Evolutionary conservation across 345 rosid genomes (phyloP), one percentile per base, ranked within the genome.

Genomic region (Salix arbutifolia): DNA sequence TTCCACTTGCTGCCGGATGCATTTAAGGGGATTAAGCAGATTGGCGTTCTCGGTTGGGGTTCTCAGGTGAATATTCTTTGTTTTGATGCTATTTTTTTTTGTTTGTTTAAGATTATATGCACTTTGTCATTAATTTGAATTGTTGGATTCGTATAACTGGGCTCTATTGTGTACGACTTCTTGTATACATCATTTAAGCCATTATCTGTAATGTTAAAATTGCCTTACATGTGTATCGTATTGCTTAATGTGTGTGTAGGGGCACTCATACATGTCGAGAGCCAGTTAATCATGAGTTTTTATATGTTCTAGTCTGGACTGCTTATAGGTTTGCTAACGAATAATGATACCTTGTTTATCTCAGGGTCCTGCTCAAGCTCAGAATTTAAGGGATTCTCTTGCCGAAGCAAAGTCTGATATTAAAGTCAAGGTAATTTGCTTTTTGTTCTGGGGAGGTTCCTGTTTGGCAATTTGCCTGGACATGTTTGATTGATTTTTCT

Each of bases 31-130:
- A 83, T 94, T 79, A 89, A 90, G 87, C 97, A 94, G 86, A 94
- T 94, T 72, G 98, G 97, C 48, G 97, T 94, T 8, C 89, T 94
- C 66, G 98, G 97, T 14, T 94, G 95, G 98, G 98, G 98, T 14
- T 94, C 98, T 31, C 97, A 94, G 94, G 97, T 92, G 44, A 23
- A 19, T 38, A 50, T 37, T 46, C 16, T 6, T 3, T 31, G 6
- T 3, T 13, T 61, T 21, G 1, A 19, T 8, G 9, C 18, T 46
- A 30, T 12, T 12, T n/a, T n/a, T n/a, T n/a, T n/a, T 25, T 28
- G 26, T 26, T 26, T 3, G 35, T 62, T 23, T 12, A 4, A 13
- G 5, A 4, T 33, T 33, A 33, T 33, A 6, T 40, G 4, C 33
- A 12, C 18, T 31, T 48, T 42, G 17, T 25, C 8, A 25, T 48